Evolutionary conservation across 108 stramenopile genomes (phyloP).

Genomic region (Mayamaea pseudoterrestris): DNA sequence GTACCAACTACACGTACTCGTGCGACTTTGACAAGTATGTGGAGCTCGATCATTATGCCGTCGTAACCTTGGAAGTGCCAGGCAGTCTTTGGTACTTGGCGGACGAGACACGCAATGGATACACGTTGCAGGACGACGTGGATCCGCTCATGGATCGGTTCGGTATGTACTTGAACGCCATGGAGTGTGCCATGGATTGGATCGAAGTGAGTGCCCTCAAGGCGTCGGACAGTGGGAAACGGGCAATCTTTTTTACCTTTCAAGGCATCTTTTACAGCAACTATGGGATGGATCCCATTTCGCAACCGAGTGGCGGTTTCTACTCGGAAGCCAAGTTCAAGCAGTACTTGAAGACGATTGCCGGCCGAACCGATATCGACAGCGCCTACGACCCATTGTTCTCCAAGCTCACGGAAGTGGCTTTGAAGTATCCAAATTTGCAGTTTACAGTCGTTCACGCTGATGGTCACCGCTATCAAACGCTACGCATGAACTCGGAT

Average conservation of each 20-base stretch:
- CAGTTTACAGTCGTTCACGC: slow-evolving; percentile 1
- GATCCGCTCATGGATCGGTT: slow-evolving; percentile 5
- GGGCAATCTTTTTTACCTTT: neutral
- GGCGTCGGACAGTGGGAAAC: no score
- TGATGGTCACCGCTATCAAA: neutral
- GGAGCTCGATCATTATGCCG: slow-evolving; percentile 2
- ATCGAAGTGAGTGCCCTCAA: no score
- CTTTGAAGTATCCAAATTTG: neutral
- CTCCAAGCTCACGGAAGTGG: neutral
- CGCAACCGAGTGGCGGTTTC: neutral
- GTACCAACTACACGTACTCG: neutral
- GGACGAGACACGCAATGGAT: neutral
- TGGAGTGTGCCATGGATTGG: slow-evolving; percentile 6
- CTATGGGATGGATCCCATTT: neutral
- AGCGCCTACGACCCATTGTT: slow-evolving; percentile 1
- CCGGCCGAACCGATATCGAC: neutral
- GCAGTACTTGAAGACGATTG: neutral
- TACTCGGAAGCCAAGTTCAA: neutral
- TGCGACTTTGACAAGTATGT: slow-evolving; percentile 8
- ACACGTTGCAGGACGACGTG: neutral
- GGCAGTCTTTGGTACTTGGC: slow-evolving; percentile 5
- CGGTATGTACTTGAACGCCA: slow-evolving; percentile 4
- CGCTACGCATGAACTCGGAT: neutral
- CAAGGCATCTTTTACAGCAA: neutral
- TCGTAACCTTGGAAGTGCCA: slow-evolving; percentile 3